Evolutionary conservation across 257 asterid species (phyloP).

Genomic region (Dorcoceras hygrometricum): DNA sequence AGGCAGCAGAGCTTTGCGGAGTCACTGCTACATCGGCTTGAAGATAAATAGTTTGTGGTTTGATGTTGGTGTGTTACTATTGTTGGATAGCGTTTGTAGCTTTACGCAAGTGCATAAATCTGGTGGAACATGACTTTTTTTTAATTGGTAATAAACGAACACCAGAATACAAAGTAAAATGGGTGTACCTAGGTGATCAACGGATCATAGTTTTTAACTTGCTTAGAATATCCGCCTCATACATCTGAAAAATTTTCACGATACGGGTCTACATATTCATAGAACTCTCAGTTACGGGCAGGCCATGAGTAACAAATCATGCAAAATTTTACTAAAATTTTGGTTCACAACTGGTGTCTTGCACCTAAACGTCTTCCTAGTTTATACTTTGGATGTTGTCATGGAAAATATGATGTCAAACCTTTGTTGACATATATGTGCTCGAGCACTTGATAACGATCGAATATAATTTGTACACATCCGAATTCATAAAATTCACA

Average conservation of each 20-base stretch:
- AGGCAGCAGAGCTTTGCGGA: conserved; percentile 59
- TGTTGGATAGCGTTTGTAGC: not conserved
- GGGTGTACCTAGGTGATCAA: not conserved
- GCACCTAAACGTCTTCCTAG: no score
- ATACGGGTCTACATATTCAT: no score
- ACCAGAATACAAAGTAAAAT: not conserved
- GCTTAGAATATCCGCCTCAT: not conserved
- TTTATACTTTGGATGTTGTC: no score
- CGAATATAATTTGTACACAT: no score
- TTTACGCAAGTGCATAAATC: not conserved
- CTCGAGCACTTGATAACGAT: no score
- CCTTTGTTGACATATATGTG: no score
- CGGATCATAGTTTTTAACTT: not conserved
- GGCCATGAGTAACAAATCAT: not conserved
- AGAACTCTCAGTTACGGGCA: not conserved
- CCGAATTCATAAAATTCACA: no score
- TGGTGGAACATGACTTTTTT: not conserved
- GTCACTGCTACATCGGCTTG: conserved; percentile 41
- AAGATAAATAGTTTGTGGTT: conserved; percentile 34
- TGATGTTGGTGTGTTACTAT: not conserved
- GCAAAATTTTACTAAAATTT: not conserved
- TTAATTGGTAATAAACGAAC: not conserved
- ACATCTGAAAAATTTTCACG: not conserved
- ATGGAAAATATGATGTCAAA: no score
- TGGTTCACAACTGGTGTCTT: no score